Evolutionary conservation across 495 filamentous ascomycete species (phyloP).

Genomic region (Choiromyces venosus): DNA sequence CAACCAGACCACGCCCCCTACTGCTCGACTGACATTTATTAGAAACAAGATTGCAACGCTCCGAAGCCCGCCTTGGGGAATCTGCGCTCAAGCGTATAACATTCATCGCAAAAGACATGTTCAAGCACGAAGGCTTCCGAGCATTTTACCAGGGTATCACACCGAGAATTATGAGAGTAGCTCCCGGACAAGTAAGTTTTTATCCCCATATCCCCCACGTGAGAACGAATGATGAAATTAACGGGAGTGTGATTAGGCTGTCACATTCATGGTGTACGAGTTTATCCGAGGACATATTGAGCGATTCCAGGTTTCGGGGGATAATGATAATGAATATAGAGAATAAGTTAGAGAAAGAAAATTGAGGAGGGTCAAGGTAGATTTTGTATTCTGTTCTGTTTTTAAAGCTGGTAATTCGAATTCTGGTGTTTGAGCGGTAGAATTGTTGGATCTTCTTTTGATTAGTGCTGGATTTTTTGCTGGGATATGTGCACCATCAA

Average conservation of each 20-base stretch:
- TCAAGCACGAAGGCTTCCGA: conserved; percentile 85
- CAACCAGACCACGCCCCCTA: neutral
- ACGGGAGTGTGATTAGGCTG: conserved; percentile 47
- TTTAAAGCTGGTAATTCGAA: neutral
- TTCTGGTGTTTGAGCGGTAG: neutral
- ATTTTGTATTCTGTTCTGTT: neutral
- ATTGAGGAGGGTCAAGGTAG: neutral
- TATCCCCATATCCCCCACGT: neutral
- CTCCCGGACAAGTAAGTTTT: conserved; percentile 69
- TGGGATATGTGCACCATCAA: too few species aligned
- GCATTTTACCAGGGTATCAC: conserved; percentile 99
- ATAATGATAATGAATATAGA: conserved; percentile 29
- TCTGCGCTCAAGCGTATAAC: conserved; percentile 70
- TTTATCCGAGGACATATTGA: conserved; percentile 47
- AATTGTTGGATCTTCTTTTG: neutral
- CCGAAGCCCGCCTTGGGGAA: conserved; percentile 72
- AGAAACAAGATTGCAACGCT: conserved; percentile 88
- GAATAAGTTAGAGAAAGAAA: conserved; percentile 19
- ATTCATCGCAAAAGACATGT: conserved; percentile 82
- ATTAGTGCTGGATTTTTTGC: neutral
- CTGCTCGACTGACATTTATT: neutral
- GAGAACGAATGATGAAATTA: neutral
- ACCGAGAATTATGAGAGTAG: conserved; percentile 92
- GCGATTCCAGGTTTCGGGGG: conserved; percentile 21
- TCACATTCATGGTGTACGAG: conserved; percentile 97